A percentile compares a stretch with the other conserved stretches of the same genome.
phyloP scores from a whole-genome alignment of 768 basidiomycete genomes.

The Sarcodon sp. region DNA sequence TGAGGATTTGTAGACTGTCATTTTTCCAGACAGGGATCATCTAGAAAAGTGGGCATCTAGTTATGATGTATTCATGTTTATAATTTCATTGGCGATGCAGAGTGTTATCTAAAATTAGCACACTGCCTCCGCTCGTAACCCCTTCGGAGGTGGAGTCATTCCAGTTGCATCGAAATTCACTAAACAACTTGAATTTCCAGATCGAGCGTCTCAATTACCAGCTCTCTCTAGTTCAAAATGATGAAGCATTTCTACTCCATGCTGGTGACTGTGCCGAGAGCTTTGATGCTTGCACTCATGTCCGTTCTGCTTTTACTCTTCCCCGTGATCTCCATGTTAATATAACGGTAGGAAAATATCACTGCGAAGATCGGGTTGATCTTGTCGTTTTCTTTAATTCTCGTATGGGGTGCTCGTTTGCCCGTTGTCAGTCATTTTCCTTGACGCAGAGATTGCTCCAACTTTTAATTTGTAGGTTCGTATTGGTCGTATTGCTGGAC shows the following conservation, averaged over 20 bases:
- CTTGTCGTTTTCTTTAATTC: slow-evolving; percentile 87
- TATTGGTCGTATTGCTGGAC: slow-evolving; percentile 88
- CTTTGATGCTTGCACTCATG: slow-evolving; percentile 83
- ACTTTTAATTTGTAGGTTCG: slow-evolving; percentile 36
- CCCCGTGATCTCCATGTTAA: slow-evolving; percentile 4
- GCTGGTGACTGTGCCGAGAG: slow-evolving; percentile 98
- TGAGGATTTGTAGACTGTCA: slow-evolving; percentile 37
- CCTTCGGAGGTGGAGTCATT: slow-evolving; percentile 67
- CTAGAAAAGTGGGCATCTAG: slow-evolving; percentile 35
- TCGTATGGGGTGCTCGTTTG: slow-evolving; percentile 86
- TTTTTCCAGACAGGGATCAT: slow-evolving; percentile 52
- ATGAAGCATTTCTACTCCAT: slow-evolving; percentile 89
- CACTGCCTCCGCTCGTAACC: slow-evolving; percentile 84
- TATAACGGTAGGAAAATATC: slow-evolving; percentile 56
- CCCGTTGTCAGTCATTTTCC: slow-evolving; percentile 58
- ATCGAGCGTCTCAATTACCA: slow-evolving; percentile 78
- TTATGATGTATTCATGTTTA: neutral
- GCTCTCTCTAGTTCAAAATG: slow-evolving; percentile 65
- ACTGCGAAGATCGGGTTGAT: slow-evolving; percentile 83
- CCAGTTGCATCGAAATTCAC: neutral
- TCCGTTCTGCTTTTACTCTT: slow-evolving; percentile 20
- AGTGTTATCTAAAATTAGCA: slow-evolving; percentile 64
- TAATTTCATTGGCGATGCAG: slow-evolving; percentile 21
- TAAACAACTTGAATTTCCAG: slow-evolving; percentile 22
- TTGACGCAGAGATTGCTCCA: neutral